Conservation (phyloP, 2,329 filamentous ascomycete genomes). For the Macrophomina phaseolina region DNA sequence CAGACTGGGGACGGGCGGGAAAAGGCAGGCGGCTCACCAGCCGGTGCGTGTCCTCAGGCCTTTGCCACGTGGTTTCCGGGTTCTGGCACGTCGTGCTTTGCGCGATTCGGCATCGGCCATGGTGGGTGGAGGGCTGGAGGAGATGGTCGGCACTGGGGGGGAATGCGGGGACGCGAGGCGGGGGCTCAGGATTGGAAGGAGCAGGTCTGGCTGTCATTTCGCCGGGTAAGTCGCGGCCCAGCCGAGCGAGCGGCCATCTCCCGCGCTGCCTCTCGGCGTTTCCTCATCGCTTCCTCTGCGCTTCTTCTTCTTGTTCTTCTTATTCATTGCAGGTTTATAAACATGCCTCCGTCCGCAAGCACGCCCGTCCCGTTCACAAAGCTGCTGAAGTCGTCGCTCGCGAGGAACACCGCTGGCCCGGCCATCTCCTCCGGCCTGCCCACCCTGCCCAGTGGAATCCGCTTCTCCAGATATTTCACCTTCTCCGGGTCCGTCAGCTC, state of each 20-base stretch:
- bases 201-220: background rate
- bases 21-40: conserved; percentile 37
- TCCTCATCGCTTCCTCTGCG: background rate
- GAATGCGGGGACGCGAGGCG: background rate
- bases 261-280: too few relatives aligned
- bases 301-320: background rate
- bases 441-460: conserved; percentile 1
- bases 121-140: background rate
- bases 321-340: background rate
- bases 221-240: background rate
- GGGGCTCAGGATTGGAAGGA: background rate
- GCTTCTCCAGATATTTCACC: background rate
- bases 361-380: conserved; percentile 2
- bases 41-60: conserved; percentile 53
- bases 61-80: conserved; percentile 49
- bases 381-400: background rate
- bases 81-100: conserved; percentile 9
- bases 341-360: conserved; percentile 9
- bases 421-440: conserved; percentile 3
- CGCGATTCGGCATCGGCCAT: conserved; percentile 6
- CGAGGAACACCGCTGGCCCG: background rate
- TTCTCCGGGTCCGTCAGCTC: background rate
- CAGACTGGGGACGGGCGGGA: background rate
- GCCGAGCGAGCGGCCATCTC: too few relatives aligned
- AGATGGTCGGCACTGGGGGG: background rate